Conservation (phyloP, 371 early-diverging fungal species). For the Paramicrosporidium saccamoebae region DNA sequence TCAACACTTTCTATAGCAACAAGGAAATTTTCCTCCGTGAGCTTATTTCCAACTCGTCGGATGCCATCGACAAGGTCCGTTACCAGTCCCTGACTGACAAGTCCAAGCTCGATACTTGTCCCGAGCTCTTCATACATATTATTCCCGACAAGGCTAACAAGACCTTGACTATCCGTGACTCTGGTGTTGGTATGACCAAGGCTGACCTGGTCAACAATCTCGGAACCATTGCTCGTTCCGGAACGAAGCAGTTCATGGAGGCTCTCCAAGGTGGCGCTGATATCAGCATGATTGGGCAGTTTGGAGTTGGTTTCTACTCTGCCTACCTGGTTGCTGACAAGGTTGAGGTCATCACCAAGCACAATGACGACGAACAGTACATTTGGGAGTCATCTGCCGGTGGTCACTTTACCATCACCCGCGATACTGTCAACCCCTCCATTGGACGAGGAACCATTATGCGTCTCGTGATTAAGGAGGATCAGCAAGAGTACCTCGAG, state of each 20-base stretch:
- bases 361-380: slow-evolving; percentile 74
- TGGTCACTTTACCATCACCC: slow-evolving; percentile 63
- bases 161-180: slow-evolving; percentile 26
- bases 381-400: slow-evolving; percentile 79
- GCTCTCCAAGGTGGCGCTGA: slow-evolving; percentile 35
- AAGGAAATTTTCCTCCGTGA: slow-evolving; percentile 87
- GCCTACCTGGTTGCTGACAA: slow-evolving; percentile 80
- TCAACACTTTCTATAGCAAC: slow-evolving; percentile 57
- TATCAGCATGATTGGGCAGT: slow-evolving; percentile 84
- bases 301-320: slow-evolving; percentile 96
- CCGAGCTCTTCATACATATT: slow-evolving; percentile 50
- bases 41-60: slow-evolving; percentile 71
- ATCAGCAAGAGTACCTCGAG: slow-evolving; percentile 60
- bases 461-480: slow-evolving; percentile 66
- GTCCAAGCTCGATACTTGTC: slow-evolving; percentile 29
- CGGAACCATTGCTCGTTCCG: slow-evolving; percentile 84
- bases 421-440: slow-evolving; percentile 30
- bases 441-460: slow-evolving; percentile 63
- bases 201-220: slow-evolving; percentile 76
- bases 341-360: slow-evolving; percentile 77
- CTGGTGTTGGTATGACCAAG: slow-evolving; percentile 92
- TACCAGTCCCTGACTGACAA: slow-evolving; percentile 46
- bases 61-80: slow-evolving; percentile 79
- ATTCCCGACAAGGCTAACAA: slow-evolving; percentile 40
- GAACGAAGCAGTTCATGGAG: slow-evolving; percentile 83